Percentiles rank a stretch among this genome's conserved stretches.
phyloP scores from a whole-genome alignment of 331 rosid genomes.

The Quercus tomentella region DNA sequence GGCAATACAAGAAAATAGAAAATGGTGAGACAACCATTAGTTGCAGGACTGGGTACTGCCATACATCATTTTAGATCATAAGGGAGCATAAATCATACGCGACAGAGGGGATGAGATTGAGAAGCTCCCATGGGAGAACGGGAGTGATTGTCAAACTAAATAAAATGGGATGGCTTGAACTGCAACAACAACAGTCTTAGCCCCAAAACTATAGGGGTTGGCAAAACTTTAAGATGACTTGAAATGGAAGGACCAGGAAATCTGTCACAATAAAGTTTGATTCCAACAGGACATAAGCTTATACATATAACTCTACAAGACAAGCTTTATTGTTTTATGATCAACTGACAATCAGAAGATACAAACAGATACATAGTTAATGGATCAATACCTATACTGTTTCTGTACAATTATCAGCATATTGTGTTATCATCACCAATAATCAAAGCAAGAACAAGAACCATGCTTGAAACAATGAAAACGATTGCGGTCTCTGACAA shows the following conservation, averaged over 20 bases:
- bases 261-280: neutral
- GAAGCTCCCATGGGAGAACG: neutral
- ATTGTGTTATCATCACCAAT: conserved; percentile 48
- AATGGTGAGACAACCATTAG: no score
- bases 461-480: conserved; percentile 78
- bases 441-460: conserved; percentile 68
- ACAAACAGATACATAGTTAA: neutral
- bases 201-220: no score
- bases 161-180: no score
- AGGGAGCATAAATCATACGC: neutral
- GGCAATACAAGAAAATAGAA: no score
- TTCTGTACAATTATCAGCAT: neutral
- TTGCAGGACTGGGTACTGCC: neutral
- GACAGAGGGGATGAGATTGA: neutral
- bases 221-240: neutral
- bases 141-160: no score
- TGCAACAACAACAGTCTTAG: no score
- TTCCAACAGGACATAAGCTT: neutral
- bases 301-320: neutral
- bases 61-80: neutral
- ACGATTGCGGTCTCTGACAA: conserved; percentile 70
- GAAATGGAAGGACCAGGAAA: neutral
- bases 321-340: neutral
- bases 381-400: neutral
- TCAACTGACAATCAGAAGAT: neutral